Evolutionary conservation across 495 filamentous ascomycete species (phyloP), one percentile per base, ranked within the genome.

Genomic region (Annulohypoxylon bovei): DNA sequence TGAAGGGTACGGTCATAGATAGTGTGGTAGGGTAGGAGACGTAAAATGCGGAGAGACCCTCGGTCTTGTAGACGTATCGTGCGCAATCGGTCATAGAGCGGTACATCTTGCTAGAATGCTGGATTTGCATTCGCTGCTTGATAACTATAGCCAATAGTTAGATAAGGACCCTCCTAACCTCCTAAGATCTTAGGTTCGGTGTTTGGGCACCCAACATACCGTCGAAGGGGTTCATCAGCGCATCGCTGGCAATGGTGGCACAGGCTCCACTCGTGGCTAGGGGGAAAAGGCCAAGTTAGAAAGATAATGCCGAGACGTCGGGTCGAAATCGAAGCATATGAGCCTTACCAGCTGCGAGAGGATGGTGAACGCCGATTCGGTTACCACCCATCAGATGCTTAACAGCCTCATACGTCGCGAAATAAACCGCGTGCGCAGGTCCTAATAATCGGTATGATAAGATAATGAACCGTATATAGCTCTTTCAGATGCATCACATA

Each of bases 161-260:
- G 80, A 59, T 71, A 40, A 6, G 11, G 28, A 32, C 27, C 39
- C 8, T 57, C 49, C 7, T 25, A 44, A 23, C 11, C 8, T 57
- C 49, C 7, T 25, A 44, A 23, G 8, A 53, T 54, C 49, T 65
- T n/a, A 9, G 14, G 4, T 30, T 50, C 11, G 8, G 23, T 32
- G 6, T 44, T n/a, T 30, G 23, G 23, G 47, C 33, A 56, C 30
- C 47, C n/a, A 46, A 77, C 87, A 76, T 84, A 97, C 94, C 94
- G 83, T 99, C 95, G 78, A 99, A 99, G 28, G 95, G 95, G 78
- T 98, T 99, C 95, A 99, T 99, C 53, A 99, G 84, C 37, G 95
- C 96, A 83, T 99, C 95, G 75, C 93, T 97, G 33, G 93, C 93
- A 75, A 98, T 97, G 0, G 95, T 98, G 55, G 95, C 95, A 70